These are phyloP conservation scores for Wallacemonas sp. DNA, from an alignment of 208 protist species.

Conservation along the genomic window DNA sequence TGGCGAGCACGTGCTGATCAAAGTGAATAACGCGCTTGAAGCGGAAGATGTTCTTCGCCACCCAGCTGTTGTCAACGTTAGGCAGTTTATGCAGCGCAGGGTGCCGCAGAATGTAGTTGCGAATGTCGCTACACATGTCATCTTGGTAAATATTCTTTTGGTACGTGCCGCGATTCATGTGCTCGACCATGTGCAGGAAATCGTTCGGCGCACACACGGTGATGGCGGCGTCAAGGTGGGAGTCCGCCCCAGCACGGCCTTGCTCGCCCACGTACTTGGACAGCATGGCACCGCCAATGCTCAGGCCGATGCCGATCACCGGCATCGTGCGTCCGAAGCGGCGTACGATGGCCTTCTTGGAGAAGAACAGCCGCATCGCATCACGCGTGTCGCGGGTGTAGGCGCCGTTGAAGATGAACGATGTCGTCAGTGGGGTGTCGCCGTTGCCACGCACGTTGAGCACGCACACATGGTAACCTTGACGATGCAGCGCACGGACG, in stretches of 20 bases:
- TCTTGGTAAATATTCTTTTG: constrained; percentile 43
- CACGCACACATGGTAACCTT: constrained; percentile 46
- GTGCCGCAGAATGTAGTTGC: constrained; percentile 47
- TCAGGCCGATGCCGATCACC: constrained; percentile 52
- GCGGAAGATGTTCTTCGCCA: constrained; percentile 30
- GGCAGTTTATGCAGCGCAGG: constrained; percentile 36
- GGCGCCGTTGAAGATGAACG: constrained; percentile 48
- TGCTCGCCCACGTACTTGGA: constrained; percentile 70
- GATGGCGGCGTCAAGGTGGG: constrained; percentile 37
- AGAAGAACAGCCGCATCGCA: constrained; percentile 34
- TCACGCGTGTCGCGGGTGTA: constrained; percentile 56
- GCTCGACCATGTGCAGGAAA: constrained; percentile 41
- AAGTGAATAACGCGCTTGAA: constrained; percentile 44
- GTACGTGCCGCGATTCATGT: constrained; percentile 43
- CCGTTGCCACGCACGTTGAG: constrained; percentile 58
- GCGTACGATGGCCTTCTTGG: constrained; percentile 11
- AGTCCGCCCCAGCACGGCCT: constrained; percentile 31
- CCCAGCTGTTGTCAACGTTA: constrained; percentile 37
- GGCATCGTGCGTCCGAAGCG: constrained; percentile 29
- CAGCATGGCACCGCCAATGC: constrained; percentile 50
- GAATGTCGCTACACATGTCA: constrained; percentile 42
- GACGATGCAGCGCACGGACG: constrained; percentile 21
- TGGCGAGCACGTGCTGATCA: constrained; percentile 51
- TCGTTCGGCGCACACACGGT: constrained; percentile 52
- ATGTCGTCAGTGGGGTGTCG: constrained; percentile 36